Percentiles rank a stretch among this genome's conserved stretches.
These are phyloP conservation scores for Gynostemma pentaphyllum DNA, from an alignment of 306 rosid species.

Conservation along the genomic window DNA sequence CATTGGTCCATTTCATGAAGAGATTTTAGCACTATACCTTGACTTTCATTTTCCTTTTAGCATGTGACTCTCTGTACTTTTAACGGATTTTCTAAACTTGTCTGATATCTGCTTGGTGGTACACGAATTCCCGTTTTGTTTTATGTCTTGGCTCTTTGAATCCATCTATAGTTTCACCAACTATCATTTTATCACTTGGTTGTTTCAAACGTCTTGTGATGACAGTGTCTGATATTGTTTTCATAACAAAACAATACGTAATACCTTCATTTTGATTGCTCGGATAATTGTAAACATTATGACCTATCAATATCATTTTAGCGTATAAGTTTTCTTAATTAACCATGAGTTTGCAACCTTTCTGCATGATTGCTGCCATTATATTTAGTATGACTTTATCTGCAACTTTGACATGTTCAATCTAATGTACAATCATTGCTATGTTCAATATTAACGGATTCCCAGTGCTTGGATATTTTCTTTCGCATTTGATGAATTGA, in stretches of 20 bases:
- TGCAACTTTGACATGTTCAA: background rate
- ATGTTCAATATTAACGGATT: background rate
- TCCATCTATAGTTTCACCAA: no score
- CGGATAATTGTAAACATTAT: background rate
- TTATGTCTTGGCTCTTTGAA: background rate
- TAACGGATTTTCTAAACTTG: background rate
- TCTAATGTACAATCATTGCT: background rate
- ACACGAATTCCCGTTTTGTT: background rate
- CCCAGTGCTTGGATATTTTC: conserved; percentile 1
- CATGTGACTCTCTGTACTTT: background rate
- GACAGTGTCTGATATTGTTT: background rate
- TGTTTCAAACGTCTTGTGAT: background rate
- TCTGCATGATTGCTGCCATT: background rate
- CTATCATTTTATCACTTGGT: no score
- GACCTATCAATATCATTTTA: background rate
- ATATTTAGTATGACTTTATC: background rate
- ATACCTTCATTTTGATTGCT: background rate
- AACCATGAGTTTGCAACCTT: background rate
- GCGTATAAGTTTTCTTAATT: background rate
- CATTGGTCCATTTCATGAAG: background rate
- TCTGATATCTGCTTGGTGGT: background rate
- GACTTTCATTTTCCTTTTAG: background rate
- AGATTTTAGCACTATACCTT: background rate
- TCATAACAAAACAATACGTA: background rate
- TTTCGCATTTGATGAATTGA: background rate